Conservation (phyloP, 768 basidiomycete species). For the Pleurotus pulmonarius region DNA sequence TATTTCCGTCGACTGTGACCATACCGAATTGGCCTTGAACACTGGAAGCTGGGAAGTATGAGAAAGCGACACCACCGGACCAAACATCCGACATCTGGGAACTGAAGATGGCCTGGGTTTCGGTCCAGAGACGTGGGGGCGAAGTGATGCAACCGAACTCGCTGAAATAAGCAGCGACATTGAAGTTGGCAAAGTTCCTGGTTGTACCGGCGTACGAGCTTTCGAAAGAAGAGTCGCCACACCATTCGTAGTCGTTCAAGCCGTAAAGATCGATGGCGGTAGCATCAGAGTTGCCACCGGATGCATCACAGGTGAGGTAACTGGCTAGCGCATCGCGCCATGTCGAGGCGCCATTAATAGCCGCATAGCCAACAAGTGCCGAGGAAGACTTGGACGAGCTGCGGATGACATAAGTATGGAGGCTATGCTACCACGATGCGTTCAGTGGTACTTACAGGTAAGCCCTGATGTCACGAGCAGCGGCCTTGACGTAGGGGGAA, state of each 20-base stretch:
- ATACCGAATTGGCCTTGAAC: conserved; percentile 79
- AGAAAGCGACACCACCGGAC: conserved; percentile 88
- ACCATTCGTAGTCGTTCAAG: conserved; percentile 86
- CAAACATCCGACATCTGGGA: conserved; percentile 71
- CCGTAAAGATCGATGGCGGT: conserved; percentile 83
- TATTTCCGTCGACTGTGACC: conserved; percentile 69
- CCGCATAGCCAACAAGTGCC: conserved; percentile 79
- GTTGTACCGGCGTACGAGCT: conserved; percentile 54
- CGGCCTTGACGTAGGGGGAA: conserved; percentile 84
- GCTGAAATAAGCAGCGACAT: conserved; percentile 85
- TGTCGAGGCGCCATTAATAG: conserved; percentile 66
- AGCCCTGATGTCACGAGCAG: conserved; percentile 82
- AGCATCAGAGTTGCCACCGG: conserved; percentile 44
- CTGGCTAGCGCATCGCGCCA: conserved; percentile 70
- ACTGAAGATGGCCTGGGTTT: conserved; percentile 70
- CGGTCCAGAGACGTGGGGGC: conserved; percentile 73
- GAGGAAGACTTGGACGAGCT: conserved; percentile 63
- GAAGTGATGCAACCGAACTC: conserved; percentile 75
- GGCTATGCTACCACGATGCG: not conserved
- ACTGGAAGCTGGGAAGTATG: conserved; percentile 83
- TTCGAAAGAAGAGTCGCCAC: conserved; percentile 61
- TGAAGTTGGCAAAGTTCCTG: conserved; percentile 55
- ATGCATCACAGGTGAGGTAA: conserved; percentile 75
- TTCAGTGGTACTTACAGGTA: conserved; percentile 56
- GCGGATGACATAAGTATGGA: conserved; percentile 10